Evolutionary conservation across 345 rosid species (phyloP).

Genomic region (Camelina hispida): DNA sequence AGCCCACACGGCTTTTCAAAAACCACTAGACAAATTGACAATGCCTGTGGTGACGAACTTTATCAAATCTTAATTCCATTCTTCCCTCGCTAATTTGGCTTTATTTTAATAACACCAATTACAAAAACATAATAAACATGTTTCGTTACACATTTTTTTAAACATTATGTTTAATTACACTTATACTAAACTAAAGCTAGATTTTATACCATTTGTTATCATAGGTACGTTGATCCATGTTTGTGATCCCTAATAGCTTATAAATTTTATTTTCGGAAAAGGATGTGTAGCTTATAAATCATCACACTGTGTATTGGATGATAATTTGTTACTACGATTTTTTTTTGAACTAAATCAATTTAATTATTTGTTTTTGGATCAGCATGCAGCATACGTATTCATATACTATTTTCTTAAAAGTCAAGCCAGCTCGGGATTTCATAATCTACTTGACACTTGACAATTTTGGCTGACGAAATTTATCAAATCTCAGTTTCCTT

Average conservation of each 20-base stretch:
- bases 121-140: neutral
- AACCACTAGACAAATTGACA: slow-evolving; percentile 31
- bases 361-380: neutral
- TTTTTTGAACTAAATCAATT: neutral
- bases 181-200: neutral
- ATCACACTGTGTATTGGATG: neutral
- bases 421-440: neutral
- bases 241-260: neutral
- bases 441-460: neutral
- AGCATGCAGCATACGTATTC: neutral
- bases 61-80: neutral
- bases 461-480: neutral
- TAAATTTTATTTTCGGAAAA: neutral
- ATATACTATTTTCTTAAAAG: neutral
- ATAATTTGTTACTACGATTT: neutral
- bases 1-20: slow-evolving; percentile 42
- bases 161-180: neutral
- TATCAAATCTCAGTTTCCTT: neutral
- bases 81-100: neutral
- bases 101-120: neutral
- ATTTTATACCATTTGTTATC: neutral
- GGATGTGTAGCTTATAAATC: neutral
- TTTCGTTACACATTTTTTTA: neutral
- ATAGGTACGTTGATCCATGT: neutral
- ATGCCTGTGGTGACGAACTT: slow-evolving; percentile 14